A percentile compares a stretch with the other conserved stretches of the same genome.
These are phyloP conservation scores for Epithemia pelagica DNA, from an alignment of 108 stramenopile genomes.

Conservation along the genomic window DNA sequence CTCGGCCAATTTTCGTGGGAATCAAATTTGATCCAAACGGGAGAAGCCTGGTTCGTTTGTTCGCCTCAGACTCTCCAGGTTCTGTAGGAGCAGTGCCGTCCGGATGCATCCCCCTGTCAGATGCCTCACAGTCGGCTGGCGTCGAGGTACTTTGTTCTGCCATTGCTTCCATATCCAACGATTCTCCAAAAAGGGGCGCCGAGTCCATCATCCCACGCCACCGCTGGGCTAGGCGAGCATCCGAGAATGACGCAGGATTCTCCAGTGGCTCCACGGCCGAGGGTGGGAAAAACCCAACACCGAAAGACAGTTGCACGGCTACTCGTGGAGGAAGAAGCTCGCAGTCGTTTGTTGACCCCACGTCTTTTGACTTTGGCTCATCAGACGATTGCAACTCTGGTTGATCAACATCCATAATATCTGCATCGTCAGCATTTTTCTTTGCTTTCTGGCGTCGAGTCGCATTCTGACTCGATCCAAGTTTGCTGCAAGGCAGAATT, in stretches of 20 bases:
- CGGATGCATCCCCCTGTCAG: conserved; percentile 3
- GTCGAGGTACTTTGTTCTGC: conserved; percentile 7
- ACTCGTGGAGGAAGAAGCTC: conserved; percentile 33
- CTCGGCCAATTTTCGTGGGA: conserved; percentile 50
- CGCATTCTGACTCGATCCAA: background rate
- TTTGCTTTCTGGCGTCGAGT: background rate
- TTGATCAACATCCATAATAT: conserved; percentile 31
- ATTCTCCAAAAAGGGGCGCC: conserved; percentile 29
- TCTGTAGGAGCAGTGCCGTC: conserved; percentile 6
- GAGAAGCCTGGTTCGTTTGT: conserved; percentile 12
- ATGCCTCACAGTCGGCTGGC: conserved; percentile 9
- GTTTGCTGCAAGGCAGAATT: conserved; percentile 19
- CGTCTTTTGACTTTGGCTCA: background rate
- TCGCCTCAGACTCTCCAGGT: background rate
- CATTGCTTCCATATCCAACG: conserved; percentile 54
- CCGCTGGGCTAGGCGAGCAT: conserved; percentile 44
- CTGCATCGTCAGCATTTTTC: conserved; percentile 2
- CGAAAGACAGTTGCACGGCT: conserved; percentile 39
- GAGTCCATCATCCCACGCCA: conserved; percentile 61
- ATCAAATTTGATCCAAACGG: conserved; percentile 61
- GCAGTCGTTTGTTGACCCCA: background rate
- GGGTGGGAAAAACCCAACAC: conserved; percentile 38
- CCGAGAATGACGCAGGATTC: conserved; percentile 29
- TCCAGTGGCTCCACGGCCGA: conserved; percentile 21
- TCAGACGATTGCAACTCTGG: background rate